These are phyloP conservation scores for Trametes gibbosa DNA, from an alignment of 768 basidiomycete species.

Conservation along the genomic window DNA sequence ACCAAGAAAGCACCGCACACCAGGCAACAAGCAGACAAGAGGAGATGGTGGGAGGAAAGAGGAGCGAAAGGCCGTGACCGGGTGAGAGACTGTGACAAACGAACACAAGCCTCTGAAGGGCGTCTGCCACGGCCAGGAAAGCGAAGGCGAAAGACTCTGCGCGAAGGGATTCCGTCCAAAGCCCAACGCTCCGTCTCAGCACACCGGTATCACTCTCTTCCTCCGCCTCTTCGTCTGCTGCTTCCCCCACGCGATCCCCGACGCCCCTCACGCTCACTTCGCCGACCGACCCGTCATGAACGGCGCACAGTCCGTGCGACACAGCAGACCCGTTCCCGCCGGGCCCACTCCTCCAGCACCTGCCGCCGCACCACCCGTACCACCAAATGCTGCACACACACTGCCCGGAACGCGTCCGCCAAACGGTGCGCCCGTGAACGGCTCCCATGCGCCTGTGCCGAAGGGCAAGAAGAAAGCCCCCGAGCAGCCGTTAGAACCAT, in stretches of 20 bases:
- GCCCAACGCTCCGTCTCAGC: background rate
- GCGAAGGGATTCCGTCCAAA: background rate
- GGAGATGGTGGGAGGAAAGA: background rate
- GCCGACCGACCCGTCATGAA: conserved; percentile 20
- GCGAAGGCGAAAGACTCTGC: background rate
- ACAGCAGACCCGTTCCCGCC: conserved; percentile 31
- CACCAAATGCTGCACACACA: conserved; percentile 44
- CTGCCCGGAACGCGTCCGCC: conserved; percentile 29
- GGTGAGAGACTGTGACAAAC: conserved; percentile 9
- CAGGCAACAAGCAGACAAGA: background rate
- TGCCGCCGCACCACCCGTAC: conserved; percentile 52
- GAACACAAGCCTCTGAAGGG: background rate
- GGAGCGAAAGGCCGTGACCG: background rate
- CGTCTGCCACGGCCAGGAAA: conserved; percentile 5
- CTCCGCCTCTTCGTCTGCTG: conserved; percentile 13
- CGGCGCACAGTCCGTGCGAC: conserved; percentile 20
- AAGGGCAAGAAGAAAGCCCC: conserved; percentile 68
- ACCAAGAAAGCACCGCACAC: background rate
- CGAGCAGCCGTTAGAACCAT: conserved; percentile 74
- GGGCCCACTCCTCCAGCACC: conserved; percentile 50
- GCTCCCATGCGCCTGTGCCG: conserved; percentile 23
- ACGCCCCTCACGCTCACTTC: background rate
- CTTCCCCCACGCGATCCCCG: conserved; percentile 4
- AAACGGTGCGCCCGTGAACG: conserved; percentile 26
- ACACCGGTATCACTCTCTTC: conserved; percentile 9